Evolutionary conservation across 1,139 yeast species (phyloP).

Genomic region (Pichia sp.): DNA sequence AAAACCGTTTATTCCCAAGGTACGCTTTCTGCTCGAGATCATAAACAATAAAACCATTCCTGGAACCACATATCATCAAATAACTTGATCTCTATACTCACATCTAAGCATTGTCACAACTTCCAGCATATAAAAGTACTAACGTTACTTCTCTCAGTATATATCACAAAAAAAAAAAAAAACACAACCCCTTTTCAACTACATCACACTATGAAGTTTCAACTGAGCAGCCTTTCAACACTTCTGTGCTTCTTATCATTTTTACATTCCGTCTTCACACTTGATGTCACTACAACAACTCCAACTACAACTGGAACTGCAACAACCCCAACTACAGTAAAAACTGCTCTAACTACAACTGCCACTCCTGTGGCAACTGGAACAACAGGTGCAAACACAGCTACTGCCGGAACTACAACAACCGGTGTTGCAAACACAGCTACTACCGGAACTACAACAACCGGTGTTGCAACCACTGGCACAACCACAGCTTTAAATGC

Average conservation of each 20-base stretch:
- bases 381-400: conserved; percentile 2
- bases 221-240: neutral
- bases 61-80: no score
- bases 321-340: neutral
- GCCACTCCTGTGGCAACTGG: conserved; percentile 5
- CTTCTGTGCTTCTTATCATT: neutral
- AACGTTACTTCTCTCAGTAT: no score
- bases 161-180: no score
- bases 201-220: neutral
- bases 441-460: conserved; percentile 1
- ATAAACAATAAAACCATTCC: no score
- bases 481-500: conserved; percentile 9
- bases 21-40: no score
- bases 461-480: conserved; percentile 12
- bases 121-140: no score
- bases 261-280: neutral
- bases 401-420: conserved; percentile 6
- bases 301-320: neutral
- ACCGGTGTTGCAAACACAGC: no score
- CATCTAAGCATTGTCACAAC: no score
- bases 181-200: no score
- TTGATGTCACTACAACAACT: neutral
- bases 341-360: conserved; percentile 12
- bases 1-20: no score
- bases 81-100: no score